Conservation (phyloP, 345 rosid species). For the Sonneratia alba region DNA sequence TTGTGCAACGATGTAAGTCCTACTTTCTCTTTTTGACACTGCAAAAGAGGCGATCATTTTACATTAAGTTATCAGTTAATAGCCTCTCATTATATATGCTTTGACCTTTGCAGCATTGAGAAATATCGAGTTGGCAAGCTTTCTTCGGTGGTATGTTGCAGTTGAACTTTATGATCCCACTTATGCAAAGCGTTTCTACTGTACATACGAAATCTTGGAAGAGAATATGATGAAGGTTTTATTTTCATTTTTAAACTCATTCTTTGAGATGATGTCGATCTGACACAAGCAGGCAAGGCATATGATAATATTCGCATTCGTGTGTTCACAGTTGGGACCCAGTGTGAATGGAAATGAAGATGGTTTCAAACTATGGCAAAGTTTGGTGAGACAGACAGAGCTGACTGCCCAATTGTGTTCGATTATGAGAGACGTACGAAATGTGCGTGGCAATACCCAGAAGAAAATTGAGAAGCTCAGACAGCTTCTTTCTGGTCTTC, state of each 20-base stretch:
- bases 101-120: constrained; percentile 53
- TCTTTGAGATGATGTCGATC: background rate
- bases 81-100: constrained; percentile 15
- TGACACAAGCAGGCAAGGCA: background rate
- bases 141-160: constrained; percentile 90
- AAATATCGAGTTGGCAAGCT: constrained; percentile 89
- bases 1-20: constrained; percentile 73
- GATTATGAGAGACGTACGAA: constrained; percentile 79
- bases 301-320: background rate
- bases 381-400: constrained; percentile 89
- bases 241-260: background rate
- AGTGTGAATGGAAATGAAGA: constrained; percentile 57
- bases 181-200: constrained; percentile 68
- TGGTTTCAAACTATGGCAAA: constrained; percentile 81
- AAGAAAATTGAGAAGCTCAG: constrained; percentile 96
- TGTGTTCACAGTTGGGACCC: constrained; percentile 46
- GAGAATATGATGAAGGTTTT: constrained; percentile 70
- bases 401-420: constrained; percentile 92
- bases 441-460: constrained; percentile 96
- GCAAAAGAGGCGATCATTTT: background rate
- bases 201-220: constrained; percentile 68
- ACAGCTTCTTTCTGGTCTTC: constrained; percentile 92
- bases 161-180: constrained; percentile 87
- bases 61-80: background rate
- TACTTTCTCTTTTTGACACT: background rate